These are phyloP conservation scores for Toxicodendron radicans DNA, from an alignment of 345 rosid species.

Conservation along the genomic window DNA sequence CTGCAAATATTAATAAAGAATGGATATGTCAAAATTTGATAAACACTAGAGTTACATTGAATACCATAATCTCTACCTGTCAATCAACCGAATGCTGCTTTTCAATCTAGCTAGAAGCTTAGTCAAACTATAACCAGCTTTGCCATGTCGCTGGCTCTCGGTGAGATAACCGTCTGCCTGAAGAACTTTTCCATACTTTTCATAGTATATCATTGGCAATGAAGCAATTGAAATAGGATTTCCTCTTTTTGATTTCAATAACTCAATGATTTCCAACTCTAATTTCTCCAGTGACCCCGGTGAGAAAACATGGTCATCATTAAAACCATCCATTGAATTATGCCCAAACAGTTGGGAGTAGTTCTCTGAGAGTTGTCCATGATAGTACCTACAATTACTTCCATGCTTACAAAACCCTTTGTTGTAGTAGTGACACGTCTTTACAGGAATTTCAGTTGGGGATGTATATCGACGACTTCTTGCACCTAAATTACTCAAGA, in stretches of 20 bases:
- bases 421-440: slow-evolving; percentile 61
- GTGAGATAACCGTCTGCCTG: slow-evolving; percentile 74
- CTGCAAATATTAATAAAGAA: slow-evolving; percentile 33
- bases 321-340: slow-evolving; percentile 24
- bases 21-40: not conserved
- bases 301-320: slow-evolving; percentile 42
- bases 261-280: slow-evolving; percentile 52
- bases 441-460: slow-evolving; percentile 38
- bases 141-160: slow-evolving; percentile 77
- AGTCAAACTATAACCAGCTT: slow-evolving; percentile 65
- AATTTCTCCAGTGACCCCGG: slow-evolving; percentile 47
- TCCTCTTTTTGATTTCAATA: slow-evolving; percentile 57
- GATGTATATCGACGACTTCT: slow-evolving; percentile 30
- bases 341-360: slow-evolving; percentile 32
- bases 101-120: slow-evolving; percentile 60
- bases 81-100: slow-evolving; percentile 46
- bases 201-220: slow-evolving; percentile 62
- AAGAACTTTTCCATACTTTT: slow-evolving; percentile 58
- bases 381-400: slow-evolving; percentile 55
- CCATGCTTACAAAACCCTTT: slow-evolving; percentile 73
- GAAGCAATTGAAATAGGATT: slow-evolving; percentile 68
- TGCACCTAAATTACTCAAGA: slow-evolving; percentile 23
- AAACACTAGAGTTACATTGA: not conserved
- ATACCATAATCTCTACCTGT: slow-evolving; percentile 39
- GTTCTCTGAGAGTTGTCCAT: slow-evolving; percentile 40